Evolutionary conservation across 768 basidiomycete genomes (phyloP).

Genomic region (Pleurotus cornucopiae): DNA sequence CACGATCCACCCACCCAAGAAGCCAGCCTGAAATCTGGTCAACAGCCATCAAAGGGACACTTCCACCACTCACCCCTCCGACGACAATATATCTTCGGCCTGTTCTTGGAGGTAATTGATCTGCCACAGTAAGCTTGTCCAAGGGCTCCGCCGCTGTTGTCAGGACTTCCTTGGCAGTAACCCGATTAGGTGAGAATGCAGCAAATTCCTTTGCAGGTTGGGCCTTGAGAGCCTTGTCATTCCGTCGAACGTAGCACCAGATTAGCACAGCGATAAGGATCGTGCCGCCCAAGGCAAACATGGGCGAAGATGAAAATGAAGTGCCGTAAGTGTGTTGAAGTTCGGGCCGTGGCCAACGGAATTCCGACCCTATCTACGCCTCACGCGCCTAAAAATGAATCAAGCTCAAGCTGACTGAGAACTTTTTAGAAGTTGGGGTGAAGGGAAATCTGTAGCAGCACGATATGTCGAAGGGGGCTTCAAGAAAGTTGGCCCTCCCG

Average conservation of each 20-base stretch:
- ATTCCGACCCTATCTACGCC: no score
- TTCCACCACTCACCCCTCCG: constrained; percentile 54
- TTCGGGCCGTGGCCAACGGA: no score
- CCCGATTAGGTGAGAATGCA: constrained; percentile 48
- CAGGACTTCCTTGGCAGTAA: constrained; percentile 37
- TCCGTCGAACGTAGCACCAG: constrained; percentile 37
- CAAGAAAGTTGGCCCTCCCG: no score
- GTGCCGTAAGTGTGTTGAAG: no score
- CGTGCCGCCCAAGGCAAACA: no score
- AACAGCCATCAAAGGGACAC: neutral
- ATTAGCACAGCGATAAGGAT: constrained; percentile 9
- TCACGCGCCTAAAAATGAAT: no score
- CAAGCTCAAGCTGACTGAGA: no score
- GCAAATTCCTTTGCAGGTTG: constrained; percentile 41
- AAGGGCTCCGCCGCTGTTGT: constrained; percentile 24
- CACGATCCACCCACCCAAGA: constrained; percentile 77
- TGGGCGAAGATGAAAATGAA: no score
- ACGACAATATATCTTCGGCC: constrained; percentile 73
- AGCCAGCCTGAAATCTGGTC: constrained; percentile 51
- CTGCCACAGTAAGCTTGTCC: constrained; percentile 26
- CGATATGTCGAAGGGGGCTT: no score
- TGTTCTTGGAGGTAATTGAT: constrained; percentile 61
- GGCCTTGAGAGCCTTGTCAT: constrained; percentile 50
- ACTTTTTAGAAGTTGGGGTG: no score
- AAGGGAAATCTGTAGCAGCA: no score